A percentile compares a stretch with the other conserved stretches of the same genome.
phyloP scores from a whole-genome alignment of 345 rosid species.

The Populus simonii region DNA sequence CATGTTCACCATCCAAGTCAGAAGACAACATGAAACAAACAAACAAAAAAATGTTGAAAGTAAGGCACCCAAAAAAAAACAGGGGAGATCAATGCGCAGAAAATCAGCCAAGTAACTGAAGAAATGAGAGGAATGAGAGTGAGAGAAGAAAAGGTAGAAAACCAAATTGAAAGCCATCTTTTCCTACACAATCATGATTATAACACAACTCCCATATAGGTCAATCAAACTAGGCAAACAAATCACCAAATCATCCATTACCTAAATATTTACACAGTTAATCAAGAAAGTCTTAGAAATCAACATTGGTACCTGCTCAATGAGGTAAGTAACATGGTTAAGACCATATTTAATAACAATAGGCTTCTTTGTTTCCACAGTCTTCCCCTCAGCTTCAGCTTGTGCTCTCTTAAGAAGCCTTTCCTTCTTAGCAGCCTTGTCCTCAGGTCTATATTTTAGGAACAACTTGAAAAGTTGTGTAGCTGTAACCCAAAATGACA shows the following conservation, averaged over 20 bases:
- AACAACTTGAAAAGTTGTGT: constrained; percentile 54
- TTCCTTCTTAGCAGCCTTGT: constrained; percentile 56
- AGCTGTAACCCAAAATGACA: constrained; percentile 30
- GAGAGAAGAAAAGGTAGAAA: neutral
- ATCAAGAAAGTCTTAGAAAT: neutral
- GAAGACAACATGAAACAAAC: neutral
- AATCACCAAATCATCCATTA: neutral
- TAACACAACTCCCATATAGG: neutral
- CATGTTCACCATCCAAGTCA: neutral
- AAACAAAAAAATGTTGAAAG: too few relatives aligned
- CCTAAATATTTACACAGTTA: neutral
- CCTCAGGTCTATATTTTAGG: constrained; percentile 65
- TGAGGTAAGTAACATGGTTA: constrained; percentile 65
- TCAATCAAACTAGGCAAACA: neutral
- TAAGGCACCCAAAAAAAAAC: neutral
- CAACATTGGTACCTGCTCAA: constrained; percentile 42
- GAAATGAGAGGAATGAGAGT: neutral
- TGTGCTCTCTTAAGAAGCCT: constrained; percentile 50
- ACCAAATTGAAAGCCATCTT: neutral
- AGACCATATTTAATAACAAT: constrained; percentile 70
- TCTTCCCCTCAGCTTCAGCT: constrained; percentile 57
- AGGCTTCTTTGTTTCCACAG: constrained; percentile 49
- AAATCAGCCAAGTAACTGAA: neutral
- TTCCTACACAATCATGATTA: neutral
- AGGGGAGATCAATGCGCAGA: neutral